These are phyloP conservation scores for Casuarina equisetifolia DNA, from an alignment of 306 rosid genomes.

Conservation along the genomic window DNA sequence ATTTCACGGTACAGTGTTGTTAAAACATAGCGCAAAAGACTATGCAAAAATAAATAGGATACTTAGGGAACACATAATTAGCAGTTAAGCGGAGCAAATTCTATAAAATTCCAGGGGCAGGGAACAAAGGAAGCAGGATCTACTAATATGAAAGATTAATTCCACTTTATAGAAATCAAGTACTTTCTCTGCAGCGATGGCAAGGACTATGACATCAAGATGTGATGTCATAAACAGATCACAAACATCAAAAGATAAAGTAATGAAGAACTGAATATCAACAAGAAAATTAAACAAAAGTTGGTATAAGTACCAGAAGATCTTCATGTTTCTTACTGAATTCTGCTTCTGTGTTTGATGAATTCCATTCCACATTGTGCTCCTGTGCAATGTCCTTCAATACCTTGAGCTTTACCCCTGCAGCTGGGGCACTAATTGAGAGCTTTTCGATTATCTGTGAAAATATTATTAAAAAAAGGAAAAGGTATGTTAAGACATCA, in stretches of 20 bases:
- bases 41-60: not conserved
- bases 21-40: constrained; percentile 1
- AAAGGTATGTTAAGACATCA: constrained; percentile 17
- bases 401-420: constrained; percentile 75
- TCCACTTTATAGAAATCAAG: not conserved
- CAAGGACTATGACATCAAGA: constrained; percentile 2
- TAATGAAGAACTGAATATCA: constrained; percentile 9
- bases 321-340: constrained; percentile 85
- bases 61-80: constrained; percentile 7
- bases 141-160: constrained; percentile 12
- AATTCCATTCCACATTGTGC: constrained; percentile 80
- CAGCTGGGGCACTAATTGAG: constrained; percentile 77
- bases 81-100: not conserved
- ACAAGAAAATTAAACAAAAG: constrained; percentile 14
- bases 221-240: constrained; percentile 21
- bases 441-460: constrained; percentile 92
- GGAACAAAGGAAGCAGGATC: constrained; percentile 4
- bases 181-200: constrained; percentile 2
- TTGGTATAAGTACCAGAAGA: constrained; percentile 68
- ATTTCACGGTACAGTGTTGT: constrained; percentile 7
- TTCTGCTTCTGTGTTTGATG: constrained; percentile 74
- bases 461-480: constrained; percentile 22
- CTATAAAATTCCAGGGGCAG: constrained; percentile 10
- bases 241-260: not conserved
- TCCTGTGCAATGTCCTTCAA: constrained; percentile 78